A percentile compares a stretch with the other conserved stretches of the same genome.
Conservation (phyloP, 2,329 filamentous ascomycete species). For the Exophiala bonariae region DNA sequence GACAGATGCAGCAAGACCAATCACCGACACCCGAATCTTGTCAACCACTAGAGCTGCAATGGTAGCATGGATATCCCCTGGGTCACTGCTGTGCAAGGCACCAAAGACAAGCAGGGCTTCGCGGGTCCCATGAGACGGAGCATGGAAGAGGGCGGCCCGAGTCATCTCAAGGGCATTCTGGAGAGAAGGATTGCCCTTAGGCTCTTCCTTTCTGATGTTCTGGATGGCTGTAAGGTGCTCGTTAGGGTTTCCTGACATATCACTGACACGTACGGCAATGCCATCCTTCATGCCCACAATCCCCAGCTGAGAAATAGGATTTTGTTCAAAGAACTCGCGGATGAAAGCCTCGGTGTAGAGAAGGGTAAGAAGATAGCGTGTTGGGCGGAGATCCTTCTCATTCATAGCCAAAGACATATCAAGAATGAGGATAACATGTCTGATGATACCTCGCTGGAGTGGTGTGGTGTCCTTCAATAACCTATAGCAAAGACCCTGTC, state of each 20-base stretch:
- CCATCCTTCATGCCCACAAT: conserved; percentile 93
- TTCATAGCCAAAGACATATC: conserved; percentile 93
- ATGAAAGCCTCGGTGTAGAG: conserved; percentile 86
- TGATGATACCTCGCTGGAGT: conserved; percentile 92
- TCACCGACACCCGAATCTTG: conserved; percentile 81
- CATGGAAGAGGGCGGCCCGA: conserved; percentile 85
- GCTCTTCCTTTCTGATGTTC: conserved; percentile 54
- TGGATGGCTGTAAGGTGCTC: conserved; percentile 80
- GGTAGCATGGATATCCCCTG: conserved; percentile 91
- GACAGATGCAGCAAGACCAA: conserved; percentile 87
- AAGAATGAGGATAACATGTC: conserved; percentile 87
- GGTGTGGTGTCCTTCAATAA: conserved; percentile 92
- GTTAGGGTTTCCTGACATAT: conserved; percentile 86
- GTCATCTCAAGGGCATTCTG: conserved; percentile 98
- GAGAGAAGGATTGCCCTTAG: conserved; percentile 72
- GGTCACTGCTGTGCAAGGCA: conserved; percentile 84
- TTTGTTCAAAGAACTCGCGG: conserved; percentile 95
- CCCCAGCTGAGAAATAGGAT: conserved; percentile 93
- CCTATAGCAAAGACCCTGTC: conserved; percentile 46
- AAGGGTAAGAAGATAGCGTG: conserved; percentile 77
- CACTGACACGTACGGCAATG: conserved; percentile 78
- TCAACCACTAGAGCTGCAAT: conserved; percentile 76
- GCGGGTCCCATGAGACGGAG: conserved; percentile 87
- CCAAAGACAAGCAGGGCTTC: conserved; percentile 92
- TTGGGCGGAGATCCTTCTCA: conserved; percentile 92